phyloP scores from a whole-genome alignment of 23 red algal species.

The Cyanidiococcus yangmingshanensis region DNA sequence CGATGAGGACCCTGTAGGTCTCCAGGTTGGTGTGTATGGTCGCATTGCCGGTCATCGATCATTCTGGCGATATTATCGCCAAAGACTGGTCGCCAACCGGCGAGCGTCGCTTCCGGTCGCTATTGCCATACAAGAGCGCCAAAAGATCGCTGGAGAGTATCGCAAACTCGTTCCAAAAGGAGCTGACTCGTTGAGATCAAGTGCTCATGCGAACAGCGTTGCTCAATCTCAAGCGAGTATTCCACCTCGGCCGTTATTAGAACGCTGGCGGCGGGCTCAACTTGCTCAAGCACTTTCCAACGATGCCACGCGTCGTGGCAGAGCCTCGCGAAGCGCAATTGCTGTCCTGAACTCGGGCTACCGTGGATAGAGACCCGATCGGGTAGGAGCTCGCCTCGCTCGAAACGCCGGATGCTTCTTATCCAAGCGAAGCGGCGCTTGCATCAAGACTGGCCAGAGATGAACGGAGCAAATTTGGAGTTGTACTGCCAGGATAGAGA shows the following conservation, averaged over 20 bases:
- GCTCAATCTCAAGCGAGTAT: not conserved
- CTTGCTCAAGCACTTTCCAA: not conserved
- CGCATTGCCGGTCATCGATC: constrained; percentile 13
- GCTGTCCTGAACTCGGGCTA: constrained; percentile 84
- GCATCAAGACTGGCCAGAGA: too few relatives aligned
- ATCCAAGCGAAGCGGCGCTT: too few relatives aligned
- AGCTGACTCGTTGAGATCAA: not conserved
- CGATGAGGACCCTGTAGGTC: not conserved
- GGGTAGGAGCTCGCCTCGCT: too few relatives aligned
- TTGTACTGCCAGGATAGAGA: too few relatives aligned
- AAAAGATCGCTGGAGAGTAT: not conserved
- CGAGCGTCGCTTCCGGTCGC: not conserved
- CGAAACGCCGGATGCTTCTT: too few relatives aligned
- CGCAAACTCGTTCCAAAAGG: not conserved
- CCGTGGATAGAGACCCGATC: constrained; percentile 5
- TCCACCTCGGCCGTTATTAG: constrained; percentile 10
- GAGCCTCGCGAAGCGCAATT: constrained; percentile 38
- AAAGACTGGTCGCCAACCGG: not conserved
- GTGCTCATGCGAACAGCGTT: not conserved
- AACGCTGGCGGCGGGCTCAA: constrained; percentile 25
- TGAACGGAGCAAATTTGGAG: too few relatives aligned
- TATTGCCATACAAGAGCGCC: not conserved
- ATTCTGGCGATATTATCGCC: constrained; percentile 26
- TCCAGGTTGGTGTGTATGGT: not conserved
- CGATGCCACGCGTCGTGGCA: constrained; percentile 36